Conservation (phyloP, 305 asterid genomes). For the Lippia alba region DNA sequence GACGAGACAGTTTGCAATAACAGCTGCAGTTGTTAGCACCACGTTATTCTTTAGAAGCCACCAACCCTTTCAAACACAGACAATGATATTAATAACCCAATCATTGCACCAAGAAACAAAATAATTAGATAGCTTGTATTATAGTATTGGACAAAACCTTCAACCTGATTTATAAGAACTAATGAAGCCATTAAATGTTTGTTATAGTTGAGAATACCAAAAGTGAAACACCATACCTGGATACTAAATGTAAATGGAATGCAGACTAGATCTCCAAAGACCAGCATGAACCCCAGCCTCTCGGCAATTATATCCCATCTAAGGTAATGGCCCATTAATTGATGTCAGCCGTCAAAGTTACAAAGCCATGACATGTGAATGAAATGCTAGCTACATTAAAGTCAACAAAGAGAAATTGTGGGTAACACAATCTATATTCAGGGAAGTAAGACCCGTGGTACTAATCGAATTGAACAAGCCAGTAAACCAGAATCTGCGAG, state of each 20-base stretch:
- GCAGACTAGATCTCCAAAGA: constrained; percentile 95
- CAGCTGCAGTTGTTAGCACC: constrained; percentile 74
- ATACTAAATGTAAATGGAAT: constrained; percentile 97
- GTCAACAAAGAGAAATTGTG: constrained; percentile 16
- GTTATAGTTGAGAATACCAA: background rate
- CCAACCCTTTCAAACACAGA: constrained; percentile 78
- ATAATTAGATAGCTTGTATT: background rate
- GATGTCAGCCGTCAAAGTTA: constrained; percentile 28
- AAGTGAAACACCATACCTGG: constrained; percentile 59
- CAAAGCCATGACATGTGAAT: constrained; percentile 28
- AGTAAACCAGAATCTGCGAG: constrained; percentile 4
- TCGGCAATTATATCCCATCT: constrained; percentile 99
- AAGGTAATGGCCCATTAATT: constrained; percentile 39
- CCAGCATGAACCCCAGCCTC: constrained; percentile 98
- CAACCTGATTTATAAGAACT: no score
- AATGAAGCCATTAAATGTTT: no score
- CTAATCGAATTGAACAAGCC: background rate
- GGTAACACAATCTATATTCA: background rate
- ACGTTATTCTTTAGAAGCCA: constrained; percentile 88
- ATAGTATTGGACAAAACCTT: no score
- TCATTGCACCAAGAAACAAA: constrained; percentile 24
- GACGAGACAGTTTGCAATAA: constrained; percentile 80
- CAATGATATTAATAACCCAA: constrained; percentile 25
- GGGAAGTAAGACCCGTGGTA: constrained; percentile 15
- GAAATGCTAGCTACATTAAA: constrained; percentile 24